Evolutionary conservation across 768 basidiomycete genomes (phyloP).

Genomic region (Psilocybe azurescens): DNA sequence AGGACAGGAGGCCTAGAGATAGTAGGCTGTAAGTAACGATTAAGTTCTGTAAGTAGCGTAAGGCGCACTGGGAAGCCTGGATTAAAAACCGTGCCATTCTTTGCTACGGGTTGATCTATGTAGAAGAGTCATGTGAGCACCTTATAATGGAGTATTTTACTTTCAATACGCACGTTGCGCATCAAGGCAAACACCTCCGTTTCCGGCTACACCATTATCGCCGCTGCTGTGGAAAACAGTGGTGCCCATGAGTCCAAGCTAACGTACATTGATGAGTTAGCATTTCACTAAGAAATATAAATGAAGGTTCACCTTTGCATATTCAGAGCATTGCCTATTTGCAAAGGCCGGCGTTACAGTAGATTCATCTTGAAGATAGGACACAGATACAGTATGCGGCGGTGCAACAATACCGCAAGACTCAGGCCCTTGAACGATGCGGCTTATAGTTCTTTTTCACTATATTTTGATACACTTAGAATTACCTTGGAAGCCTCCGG

Average conservation of each 20-base stretch:
- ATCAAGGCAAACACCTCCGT: slow-evolving; percentile 40
- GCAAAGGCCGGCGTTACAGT: slow-evolving; percentile 43
- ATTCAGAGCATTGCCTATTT: slow-evolving; percentile 51
- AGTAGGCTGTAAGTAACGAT: no score
- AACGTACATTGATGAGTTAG: background rate
- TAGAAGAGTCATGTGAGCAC: background rate
- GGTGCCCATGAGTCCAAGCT: slow-evolving; percentile 65
- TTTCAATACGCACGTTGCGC: slow-evolving; percentile 41
- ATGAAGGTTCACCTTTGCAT: slow-evolving; percentile 38
- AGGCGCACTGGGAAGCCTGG: slow-evolving; percentile 29
- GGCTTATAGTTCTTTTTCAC: background rate
- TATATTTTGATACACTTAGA: background rate
- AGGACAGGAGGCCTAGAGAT: slow-evolving; percentile 45
- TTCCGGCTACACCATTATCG: slow-evolving; percentile 57
- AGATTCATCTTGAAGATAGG: slow-evolving; percentile 49
- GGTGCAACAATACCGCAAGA: slow-evolving; percentile 49
- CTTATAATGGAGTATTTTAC: no score
- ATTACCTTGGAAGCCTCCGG: slow-evolving; percentile 39
- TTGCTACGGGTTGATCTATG: slow-evolving; percentile 27
- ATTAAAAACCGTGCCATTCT: slow-evolving; percentile 30
- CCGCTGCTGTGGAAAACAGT: slow-evolving; percentile 65
- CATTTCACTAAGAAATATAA: background rate
- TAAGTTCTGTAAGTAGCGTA: background rate
- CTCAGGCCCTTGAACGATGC: slow-evolving; percentile 26
- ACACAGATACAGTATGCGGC: slow-evolving; percentile 47